A percentile compares a stretch with the other conserved stretches of the same genome.
Evolutionary conservation across 768 basidiomycete species (phyloP).

Genomic region (Lactifluus subvellereus): DNA sequence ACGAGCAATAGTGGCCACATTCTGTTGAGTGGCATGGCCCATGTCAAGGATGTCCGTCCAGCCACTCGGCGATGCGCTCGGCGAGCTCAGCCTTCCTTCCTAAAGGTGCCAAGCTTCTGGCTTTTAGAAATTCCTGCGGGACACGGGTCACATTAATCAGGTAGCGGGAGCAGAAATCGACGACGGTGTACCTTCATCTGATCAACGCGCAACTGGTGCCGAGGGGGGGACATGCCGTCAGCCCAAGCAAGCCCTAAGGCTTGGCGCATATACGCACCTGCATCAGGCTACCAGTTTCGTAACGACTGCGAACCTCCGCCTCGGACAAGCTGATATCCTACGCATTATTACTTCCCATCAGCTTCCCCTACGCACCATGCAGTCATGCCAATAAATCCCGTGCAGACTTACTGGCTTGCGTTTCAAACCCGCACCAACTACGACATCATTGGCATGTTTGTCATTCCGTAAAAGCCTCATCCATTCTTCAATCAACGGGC

Average conservation of each 20-base stretch:
- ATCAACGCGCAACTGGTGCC: conserved; percentile 60
- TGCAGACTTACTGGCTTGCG: conserved; percentile 59
- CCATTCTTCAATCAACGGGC: conserved; percentile 64
- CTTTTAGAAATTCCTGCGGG: conserved; percentile 63
- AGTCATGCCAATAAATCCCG: background rate
- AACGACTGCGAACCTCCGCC: conserved; percentile 65
- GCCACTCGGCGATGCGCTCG: conserved; percentile 59
- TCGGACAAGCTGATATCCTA: conserved; percentile 65
- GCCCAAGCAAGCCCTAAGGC: conserved; percentile 6
- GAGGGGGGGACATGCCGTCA: background rate
- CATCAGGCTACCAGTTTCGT: conserved; percentile 49
- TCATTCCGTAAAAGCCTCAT: conserved; percentile 58
- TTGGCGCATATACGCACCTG: conserved; percentile 46
- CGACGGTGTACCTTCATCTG: conserved; percentile 60
- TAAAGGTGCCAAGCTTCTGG: conserved; percentile 51
- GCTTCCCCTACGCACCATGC: background rate
- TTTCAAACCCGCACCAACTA: conserved; percentile 49
- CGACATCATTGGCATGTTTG: conserved; percentile 51
- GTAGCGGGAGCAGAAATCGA: background rate
- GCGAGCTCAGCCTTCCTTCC: conserved; percentile 73
- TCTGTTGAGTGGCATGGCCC: background rate
- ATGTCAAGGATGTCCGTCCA: conserved; percentile 36
- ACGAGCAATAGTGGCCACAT: background rate
- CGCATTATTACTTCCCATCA: background rate
- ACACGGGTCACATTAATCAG: conserved; percentile 16